phyloP scores from a whole-genome alignment of 2,329 filamentous ascomycete species.

The Ophiostoma quercus region DNA sequence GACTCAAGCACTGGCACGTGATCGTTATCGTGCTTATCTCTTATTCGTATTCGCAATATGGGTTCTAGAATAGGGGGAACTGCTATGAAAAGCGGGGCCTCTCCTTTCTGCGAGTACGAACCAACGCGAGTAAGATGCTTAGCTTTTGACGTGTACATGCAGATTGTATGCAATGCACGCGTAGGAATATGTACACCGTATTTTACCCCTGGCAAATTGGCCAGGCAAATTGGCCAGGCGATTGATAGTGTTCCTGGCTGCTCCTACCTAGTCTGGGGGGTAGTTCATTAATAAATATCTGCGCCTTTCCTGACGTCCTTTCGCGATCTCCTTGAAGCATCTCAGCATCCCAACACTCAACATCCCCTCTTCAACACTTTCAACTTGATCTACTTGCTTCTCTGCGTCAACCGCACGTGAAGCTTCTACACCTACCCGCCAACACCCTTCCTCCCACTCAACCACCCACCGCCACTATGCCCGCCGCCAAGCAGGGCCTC shows the following conservation, averaged over 20 bases:
- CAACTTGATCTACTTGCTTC: background rate
- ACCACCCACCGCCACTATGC: background rate
- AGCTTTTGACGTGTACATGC: constrained; percentile 4
- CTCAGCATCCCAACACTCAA: background rate
- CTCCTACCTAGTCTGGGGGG: background rate
- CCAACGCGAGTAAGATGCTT: background rate
- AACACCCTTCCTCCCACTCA: background rate
- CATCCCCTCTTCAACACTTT: constrained; percentile 4
- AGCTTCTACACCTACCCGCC: background rate
- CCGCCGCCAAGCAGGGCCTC: constrained; percentile 41
- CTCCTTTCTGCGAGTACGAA: background rate
- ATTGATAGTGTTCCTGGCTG: background rate
- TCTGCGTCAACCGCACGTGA: background rate
- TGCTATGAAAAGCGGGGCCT: background rate
- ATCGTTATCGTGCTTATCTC: constrained; percentile 14
- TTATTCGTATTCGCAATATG: constrained; percentile 28
- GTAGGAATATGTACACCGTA: background rate
- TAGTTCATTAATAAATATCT: constrained; percentile 18
- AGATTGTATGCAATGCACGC: background rate
- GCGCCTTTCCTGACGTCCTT: constrained; percentile 12
- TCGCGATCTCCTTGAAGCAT: background rate
- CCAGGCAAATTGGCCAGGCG: constrained; percentile 3
- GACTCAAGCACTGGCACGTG: constrained; percentile 10
- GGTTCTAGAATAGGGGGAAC: constrained; percentile 17
- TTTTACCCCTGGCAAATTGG: constrained; percentile 24